Base-by-base conservation (phyloP, 805 yeast species). In the Lipomyces yamadae region DNA sequence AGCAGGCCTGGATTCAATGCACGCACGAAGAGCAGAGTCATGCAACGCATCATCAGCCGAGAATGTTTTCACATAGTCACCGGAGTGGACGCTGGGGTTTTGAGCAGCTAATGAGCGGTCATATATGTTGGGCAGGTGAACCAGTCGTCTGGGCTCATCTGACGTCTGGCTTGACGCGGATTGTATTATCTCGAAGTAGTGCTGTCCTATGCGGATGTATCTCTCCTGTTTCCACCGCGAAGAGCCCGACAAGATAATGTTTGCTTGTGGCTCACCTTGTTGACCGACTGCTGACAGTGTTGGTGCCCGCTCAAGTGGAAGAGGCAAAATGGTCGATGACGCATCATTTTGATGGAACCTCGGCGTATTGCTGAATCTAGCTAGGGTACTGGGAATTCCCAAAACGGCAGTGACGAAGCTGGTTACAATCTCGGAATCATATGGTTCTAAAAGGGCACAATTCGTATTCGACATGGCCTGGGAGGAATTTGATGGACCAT, bases 131-230 rank as follows among this genome's bases (percentile, higher is more conserved):
- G 55, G 55, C 15, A 52, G 55, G 55, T 18, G 55, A 10, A 5
- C 15, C 15, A 52, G 30, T 3, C 55, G 55, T n/a, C 30, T 24
- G n/a, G 55, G 11, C 55, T 18, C 55, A 4, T 24, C 55, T 24
- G 55, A 7, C 18, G 55, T 13, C 4, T 52, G 33, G 55, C 3
- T 8, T 13, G 30, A 3, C 30, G 33, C 1, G 55, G 55, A 29
- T 52, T 52, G 55, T 0, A 52, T 30, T 29, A 29, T 8, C 33
- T 52, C 33, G 55, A 52, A 52, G 24, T 52, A 24, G 33, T 29
- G 55, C 55, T 15, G 33, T 15, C 33, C 55, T 24, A 52, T 52
- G 55, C 55, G 55, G 55, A 52, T 52, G 33, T 52, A 52, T 8
- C 24, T 7, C n/a, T 52, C 32, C 32, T 8, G 13, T 32, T 52